phyloP scores from a whole-genome alignment of 2,329 filamentous ascomycete genomes.

The Neofusicoccum cordaticola region DNA sequence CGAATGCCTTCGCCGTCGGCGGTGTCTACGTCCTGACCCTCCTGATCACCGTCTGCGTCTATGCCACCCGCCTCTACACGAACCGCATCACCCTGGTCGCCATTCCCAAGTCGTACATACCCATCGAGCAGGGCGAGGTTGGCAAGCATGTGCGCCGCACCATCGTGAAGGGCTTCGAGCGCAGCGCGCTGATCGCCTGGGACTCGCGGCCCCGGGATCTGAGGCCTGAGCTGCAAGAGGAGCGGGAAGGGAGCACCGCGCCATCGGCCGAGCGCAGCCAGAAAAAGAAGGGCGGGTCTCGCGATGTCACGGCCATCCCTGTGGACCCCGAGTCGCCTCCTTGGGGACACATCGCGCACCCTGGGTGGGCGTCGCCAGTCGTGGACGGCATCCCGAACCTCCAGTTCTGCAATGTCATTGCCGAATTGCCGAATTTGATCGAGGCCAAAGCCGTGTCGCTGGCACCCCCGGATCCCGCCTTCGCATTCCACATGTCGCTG shows the following conservation, averaged over 20 bases:
- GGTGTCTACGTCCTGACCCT: conserved; percentile 73
- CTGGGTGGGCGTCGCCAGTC: conserved; percentile 82
- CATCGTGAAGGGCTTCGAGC: conserved; percentile 67
- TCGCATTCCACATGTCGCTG: conserved; percentile 22
- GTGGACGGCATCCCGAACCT: conserved; percentile 72
- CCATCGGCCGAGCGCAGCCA: conserved; percentile 29
- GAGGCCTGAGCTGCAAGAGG: conserved; percentile 38
- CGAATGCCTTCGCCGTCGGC: conserved; percentile 80
- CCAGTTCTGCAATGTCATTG: conserved; percentile 78
- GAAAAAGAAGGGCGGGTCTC: conserved; percentile 32
- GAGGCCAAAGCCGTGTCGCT: conserved; percentile 91
- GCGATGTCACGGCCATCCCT: conserved; percentile 34
- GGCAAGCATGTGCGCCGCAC: conserved; percentile 70
- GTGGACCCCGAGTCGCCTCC: conserved; percentile 50
- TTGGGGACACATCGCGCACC: conserved; percentile 84
- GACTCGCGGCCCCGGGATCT: conserved; percentile 68
- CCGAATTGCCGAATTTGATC: conserved; percentile 82
- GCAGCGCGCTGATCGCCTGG: conserved; percentile 79
- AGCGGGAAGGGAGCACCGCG: conserved; percentile 23
- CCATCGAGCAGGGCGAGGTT: conserved; percentile 81
- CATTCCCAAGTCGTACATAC: conserved; percentile 85
- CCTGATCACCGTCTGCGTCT: conserved; percentile 70
- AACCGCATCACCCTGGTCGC: conserved; percentile 74
- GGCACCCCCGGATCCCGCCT: conserved; percentile 58
- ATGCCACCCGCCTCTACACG: conserved; percentile 80